phyloP scores from a whole-genome alignment of 768 basidiomycete genomes.

The Mycena haematopus region DNA sequence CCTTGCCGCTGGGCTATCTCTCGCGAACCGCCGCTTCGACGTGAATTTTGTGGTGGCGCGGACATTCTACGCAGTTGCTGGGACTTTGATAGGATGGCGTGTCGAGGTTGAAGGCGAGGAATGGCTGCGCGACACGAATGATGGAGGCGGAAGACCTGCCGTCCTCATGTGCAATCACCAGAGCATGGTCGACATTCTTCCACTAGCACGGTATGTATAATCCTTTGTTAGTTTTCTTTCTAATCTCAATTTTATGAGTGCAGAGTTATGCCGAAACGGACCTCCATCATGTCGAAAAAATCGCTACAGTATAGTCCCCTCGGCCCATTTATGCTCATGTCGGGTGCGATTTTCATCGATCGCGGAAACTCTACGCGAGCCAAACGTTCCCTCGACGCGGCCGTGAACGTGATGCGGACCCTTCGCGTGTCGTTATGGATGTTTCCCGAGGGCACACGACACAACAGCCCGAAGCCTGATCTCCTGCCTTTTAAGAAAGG shows the following conservation, averaged over 20 bases:
- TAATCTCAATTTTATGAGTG: slow-evolving; percentile 11
- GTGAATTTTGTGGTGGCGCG: slow-evolving; percentile 85
- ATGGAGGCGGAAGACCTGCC: slow-evolving; percentile 51
- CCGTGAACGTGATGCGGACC: slow-evolving; percentile 79
- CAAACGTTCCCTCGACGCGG: slow-evolving; percentile 74
- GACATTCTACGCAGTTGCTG: slow-evolving; percentile 76
- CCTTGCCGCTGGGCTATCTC: slow-evolving; percentile 67
- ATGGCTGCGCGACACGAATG: slow-evolving; percentile 60
- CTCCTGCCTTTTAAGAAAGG: slow-evolving; percentile 96
- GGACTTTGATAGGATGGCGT: slow-evolving; percentile 66
- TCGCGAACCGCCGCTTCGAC: slow-evolving; percentile 75
- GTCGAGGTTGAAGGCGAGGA: slow-evolving; percentile 89
- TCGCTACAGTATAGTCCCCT: slow-evolving; percentile 87
- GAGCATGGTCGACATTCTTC: slow-evolving; percentile 88
- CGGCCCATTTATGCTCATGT: slow-evolving; percentile 89
- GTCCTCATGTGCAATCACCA: slow-evolving; percentile 92
- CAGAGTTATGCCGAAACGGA: slow-evolving; percentile 81
- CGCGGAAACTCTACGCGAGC: slow-evolving; percentile 81
- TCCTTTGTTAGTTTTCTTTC: slow-evolving; percentile 5
- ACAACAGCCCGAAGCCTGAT: slow-evolving; percentile 65
- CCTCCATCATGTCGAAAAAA: slow-evolving; percentile 93
- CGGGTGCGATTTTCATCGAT: slow-evolving; percentile 92
- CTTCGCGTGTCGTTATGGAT: slow-evolving; percentile 84
- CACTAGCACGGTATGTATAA: slow-evolving; percentile 71
- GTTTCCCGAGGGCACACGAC: slow-evolving; percentile 96